Evolutionary conservation across 257 asterid species (phyloP), one percentile per base, ranked within the genome.

Genomic region (Solanum arcanum): DNA sequence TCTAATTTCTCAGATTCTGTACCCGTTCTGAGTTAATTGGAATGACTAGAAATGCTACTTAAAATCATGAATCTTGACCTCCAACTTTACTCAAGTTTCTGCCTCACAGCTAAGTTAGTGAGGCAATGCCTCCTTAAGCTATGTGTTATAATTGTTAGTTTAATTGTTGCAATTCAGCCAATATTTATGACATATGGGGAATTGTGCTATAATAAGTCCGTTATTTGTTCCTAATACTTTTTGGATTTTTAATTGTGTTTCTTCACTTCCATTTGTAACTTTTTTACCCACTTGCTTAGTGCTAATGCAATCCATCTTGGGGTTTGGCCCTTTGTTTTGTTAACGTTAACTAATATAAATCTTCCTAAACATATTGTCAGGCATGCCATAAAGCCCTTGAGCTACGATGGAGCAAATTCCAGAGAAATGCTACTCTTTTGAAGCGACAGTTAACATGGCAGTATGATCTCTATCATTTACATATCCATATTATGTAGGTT

Each of bases 391-490:
- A 89, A 33, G 98, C 98, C 73, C 89, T 92, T 73, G 88, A 90
- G 29, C 83, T 90, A 89, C 94, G 98, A 85, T 86, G 91, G 93
- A 70, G 84, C 87, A 96, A 95, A 89, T 96, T 95, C 89, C 94
- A 93, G 59, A 92, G 96, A 90, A 96, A 91, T 72, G 98, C 98
- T 25, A 88, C 91, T 82, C 93, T 84, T 87, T 88, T 94, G 92
- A 94, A 92, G 91, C 96, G 96, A 86, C 98, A 96, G 91, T 91
- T 96, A 33, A 95, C 98, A 1, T 94, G 98, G 99, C 95, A 95
- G 99, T 96, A 93, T 27, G 98, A 41, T 88, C 72, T 89, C 74
- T 90, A 88, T 86, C 90, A 87, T 84, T 73, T 85, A 64, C 31
- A 66, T 52, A 73, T 41, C 86, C 69, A 44, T 86, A 85, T 64